phyloP scores from a whole-genome alignment of 495 filamentous ascomycete species.

The Oleoguttula mirabilis region DNA sequence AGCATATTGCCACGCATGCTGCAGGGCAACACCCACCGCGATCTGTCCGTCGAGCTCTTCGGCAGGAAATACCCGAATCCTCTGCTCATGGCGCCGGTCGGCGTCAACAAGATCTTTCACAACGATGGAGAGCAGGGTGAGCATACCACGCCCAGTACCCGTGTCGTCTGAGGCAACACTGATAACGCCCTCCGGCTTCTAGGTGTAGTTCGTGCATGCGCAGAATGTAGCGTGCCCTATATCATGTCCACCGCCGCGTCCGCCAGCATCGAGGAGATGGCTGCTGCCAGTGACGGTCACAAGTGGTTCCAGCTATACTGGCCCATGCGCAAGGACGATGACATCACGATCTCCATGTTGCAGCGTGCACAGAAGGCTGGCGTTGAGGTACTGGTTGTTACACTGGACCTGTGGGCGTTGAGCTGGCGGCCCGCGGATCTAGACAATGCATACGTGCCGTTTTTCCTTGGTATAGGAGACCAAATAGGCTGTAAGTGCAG shows the following conservation, averaged over 20 bases:
- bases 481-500: too few species aligned
- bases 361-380: slow-evolving; percentile 49
- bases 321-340: slow-evolving; percentile 38
- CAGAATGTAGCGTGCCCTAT: slow-evolving; percentile 42
- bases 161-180: too few species aligned
- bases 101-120: slow-evolving; percentile 26
- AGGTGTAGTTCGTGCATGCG: not conserved
- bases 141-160: too few species aligned
- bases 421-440: slow-evolving; percentile 54
- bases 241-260: slow-evolving; percentile 39
- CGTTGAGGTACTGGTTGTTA: slow-evolving; percentile 46
- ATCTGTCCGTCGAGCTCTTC: not conserved
- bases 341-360: slow-evolving; percentile 48
- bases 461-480: too few species aligned
- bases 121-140: not conserved
- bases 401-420: slow-evolving; percentile 48
- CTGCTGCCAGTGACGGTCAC: slow-evolving; percentile 28
- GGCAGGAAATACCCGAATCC: slow-evolving; percentile 9
- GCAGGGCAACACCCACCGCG: not conserved
- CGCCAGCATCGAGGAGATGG: slow-evolving; percentile 36
- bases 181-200: not conserved
- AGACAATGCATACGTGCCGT: slow-evolving; percentile 39
- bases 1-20: slow-evolving; percentile 14
- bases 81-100: slow-evolving; percentile 25
- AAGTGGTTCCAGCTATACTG: slow-evolving; percentile 61